These are phyloP conservation scores for Strobilomyces echinocephalus DNA, from an alignment of 768 basidiomycete species.

Conservation along the genomic window DNA sequence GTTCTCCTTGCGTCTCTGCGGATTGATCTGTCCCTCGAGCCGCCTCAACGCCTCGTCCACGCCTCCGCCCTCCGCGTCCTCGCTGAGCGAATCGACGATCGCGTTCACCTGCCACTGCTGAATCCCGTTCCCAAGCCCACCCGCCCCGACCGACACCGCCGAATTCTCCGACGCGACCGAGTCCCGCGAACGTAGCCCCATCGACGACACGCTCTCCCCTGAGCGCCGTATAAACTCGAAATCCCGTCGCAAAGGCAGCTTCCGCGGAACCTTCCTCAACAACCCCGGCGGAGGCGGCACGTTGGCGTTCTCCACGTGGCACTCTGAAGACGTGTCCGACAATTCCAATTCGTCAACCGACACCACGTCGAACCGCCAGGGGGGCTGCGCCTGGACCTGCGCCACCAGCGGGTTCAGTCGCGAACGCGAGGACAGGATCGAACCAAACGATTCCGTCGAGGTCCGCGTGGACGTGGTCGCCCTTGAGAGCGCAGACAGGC, in stretches of 20 bases:
- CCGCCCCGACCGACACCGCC: conserved; percentile 36
- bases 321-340: conserved; percentile 70
- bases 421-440: conserved; percentile 29
- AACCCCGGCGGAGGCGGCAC: conserved; percentile 49
- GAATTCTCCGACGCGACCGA: conserved; percentile 50
- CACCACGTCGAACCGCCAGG: conserved; percentile 66
- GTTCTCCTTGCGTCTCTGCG: conserved; percentile 63
- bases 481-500: conserved; percentile 17
- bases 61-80: conserved; percentile 73
- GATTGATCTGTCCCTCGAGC: conserved; percentile 84
- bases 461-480: conserved; percentile 24
- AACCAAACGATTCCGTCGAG: conserved; percentile 33
- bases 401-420: conserved; percentile 29
- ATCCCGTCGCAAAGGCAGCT: conserved; percentile 70
- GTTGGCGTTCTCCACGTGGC: conserved; percentile 29
- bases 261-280: conserved; percentile 48
- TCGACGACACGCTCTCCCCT: conserved; percentile 68
- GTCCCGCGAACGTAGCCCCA: conserved; percentile 64
- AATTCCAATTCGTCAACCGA: conserved; percentile 77
- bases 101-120: conserved; percentile 84
- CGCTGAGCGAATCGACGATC: conserved; percentile 66
- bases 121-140: conserved; percentile 37
- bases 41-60: conserved; percentile 76
- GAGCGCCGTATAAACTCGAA: conserved; percentile 78
- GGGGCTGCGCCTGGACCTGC: conserved; percentile 36